phyloP scores from a whole-genome alignment of 192 early-diverging fungal genomes.

The Umbelopsis isabellina region DNA sequence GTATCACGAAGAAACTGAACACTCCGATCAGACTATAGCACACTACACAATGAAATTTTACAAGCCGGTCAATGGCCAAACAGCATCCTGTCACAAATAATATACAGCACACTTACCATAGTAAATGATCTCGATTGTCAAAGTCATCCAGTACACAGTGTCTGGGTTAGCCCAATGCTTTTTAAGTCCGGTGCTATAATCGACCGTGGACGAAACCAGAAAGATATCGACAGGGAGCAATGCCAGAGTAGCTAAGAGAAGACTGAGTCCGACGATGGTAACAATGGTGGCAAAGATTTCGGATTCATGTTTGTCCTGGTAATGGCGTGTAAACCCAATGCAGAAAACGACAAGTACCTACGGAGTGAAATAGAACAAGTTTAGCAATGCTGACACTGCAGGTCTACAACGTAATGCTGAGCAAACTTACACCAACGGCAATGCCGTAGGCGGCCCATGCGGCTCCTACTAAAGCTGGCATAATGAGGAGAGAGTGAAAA shows the following conservation, averaged over 20 bases:
- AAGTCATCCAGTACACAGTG: conserved; percentile 44
- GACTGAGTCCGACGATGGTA: conserved; percentile 48
- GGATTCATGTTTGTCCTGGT: conserved; percentile 50
- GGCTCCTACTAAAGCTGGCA: conserved; percentile 39
- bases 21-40: conserved; percentile 52
- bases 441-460: conserved; percentile 56
- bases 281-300: conserved; percentile 56
- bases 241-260: conserved; percentile 51
- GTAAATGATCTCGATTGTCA: conserved; percentile 46
- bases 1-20: conserved; percentile 56
- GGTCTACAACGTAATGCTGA: background rate
- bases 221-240: conserved; percentile 63
- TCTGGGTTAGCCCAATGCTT: conserved; percentile 61
- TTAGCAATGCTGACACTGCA: background rate
- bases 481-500: conserved; percentile 12
- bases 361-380: background rate
- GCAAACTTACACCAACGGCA: conserved; percentile 41
- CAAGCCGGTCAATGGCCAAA: background rate
- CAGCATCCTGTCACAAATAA: background rate
- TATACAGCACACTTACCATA: conserved; percentile 39
- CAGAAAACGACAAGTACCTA: conserved; percentile 53
- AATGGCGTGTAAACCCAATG: conserved; percentile 53
- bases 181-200: conserved; percentile 54
- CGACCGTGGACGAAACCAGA: conserved; percentile 57
- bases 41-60: conserved; percentile 27